Percentiles rank a stretch among this genome's conserved stretches.
Evolutionary conservation across 2,329 filamentous ascomycete species (phyloP).

Genomic region (Pyrenochaeta sp.): DNA sequence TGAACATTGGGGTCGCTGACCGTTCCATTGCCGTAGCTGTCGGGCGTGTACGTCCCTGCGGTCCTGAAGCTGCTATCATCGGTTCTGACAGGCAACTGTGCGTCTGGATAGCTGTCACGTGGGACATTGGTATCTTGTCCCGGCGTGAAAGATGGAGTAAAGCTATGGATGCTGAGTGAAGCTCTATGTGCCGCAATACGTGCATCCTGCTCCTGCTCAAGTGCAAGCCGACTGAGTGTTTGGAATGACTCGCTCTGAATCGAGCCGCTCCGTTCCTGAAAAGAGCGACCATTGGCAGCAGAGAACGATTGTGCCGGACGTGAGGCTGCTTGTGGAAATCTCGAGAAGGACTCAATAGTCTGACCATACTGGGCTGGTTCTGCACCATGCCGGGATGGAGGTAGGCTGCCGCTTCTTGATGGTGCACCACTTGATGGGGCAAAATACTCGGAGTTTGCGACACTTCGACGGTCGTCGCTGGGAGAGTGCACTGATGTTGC

Average conservation of each 20-base stretch:
- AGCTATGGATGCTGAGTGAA: conserved; percentile 42
- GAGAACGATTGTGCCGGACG: conserved; percentile 60
- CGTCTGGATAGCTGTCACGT: conserved; percentile 36
- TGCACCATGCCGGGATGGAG: conserved; percentile 63
- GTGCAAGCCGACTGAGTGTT: conserved; percentile 44
- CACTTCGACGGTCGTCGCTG: conserved; percentile 52
- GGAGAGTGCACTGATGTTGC: conserved; percentile 50
- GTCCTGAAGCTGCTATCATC: conserved; percentile 29
- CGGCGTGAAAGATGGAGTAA: conserved; percentile 31
- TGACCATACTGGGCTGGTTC: conserved; percentile 49
- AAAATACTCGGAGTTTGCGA: conserved; percentile 55
- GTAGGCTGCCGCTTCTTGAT: conserved; percentile 65
- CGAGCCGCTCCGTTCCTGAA: conserved; percentile 50
- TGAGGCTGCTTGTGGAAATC: conserved; percentile 48
- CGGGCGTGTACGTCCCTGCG: conserved; percentile 45
- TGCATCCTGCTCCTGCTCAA: conserved; percentile 47
- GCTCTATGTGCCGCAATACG: conserved; percentile 42
- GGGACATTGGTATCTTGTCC: conserved; percentile 31
- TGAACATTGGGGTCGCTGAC: conserved; percentile 46
- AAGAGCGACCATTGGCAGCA: conserved; percentile 53
- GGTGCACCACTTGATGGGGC: conserved; percentile 53
- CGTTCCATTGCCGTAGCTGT: conserved; percentile 44
- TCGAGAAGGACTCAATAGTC: conserved; percentile 36
- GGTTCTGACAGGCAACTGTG: conserved; percentile 25
- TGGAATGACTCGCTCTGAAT: conserved; percentile 50